Conservation (phyloP, 495 filamentous ascomycete species). For the Trichocladium antarcticum region DNA sequence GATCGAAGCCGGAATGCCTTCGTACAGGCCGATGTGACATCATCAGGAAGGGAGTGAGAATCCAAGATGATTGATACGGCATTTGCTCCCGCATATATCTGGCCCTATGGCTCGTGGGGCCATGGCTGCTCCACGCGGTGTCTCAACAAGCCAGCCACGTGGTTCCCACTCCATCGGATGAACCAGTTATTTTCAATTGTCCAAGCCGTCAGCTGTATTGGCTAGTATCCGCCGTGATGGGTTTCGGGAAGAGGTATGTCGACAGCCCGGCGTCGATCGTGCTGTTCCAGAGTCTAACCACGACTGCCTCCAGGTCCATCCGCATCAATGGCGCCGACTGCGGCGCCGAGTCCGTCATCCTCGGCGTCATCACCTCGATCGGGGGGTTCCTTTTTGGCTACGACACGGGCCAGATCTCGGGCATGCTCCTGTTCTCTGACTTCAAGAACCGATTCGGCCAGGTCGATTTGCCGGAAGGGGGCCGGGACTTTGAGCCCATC, state of each 20-base stretch:
- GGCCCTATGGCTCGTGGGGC: too few species aligned
- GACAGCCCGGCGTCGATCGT: background rate
- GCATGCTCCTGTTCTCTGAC: constrained; percentile 51
- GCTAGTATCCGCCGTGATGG: background rate
- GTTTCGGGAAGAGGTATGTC: constrained; percentile 10
- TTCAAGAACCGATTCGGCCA: constrained; percentile 38
- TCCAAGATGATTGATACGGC: background rate
- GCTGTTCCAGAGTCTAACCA: background rate
- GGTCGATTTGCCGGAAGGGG: constrained; percentile 7
- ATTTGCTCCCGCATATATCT: too few species aligned
- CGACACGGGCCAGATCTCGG: constrained; percentile 51
- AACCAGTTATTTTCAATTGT: background rate
- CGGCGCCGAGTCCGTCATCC: constrained; percentile 26
- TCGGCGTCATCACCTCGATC: constrained; percentile 42
- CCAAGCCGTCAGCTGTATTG: background rate
- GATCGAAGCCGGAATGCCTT: too few species aligned
- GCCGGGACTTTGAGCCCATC: constrained; percentile 25
- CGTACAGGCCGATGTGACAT: constrained; percentile 3
- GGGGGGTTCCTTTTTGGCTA: constrained; percentile 70
- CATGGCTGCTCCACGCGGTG: too few species aligned
- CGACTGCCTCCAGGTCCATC: constrained; percentile 17
- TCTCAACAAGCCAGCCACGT: too few species aligned
- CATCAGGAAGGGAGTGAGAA: background rate
- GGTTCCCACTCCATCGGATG: background rate
- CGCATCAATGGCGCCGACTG: constrained; percentile 29